Evolutionary conservation across 805 yeast species (phyloP).

Genomic region (Pichia insulana): DNA sequence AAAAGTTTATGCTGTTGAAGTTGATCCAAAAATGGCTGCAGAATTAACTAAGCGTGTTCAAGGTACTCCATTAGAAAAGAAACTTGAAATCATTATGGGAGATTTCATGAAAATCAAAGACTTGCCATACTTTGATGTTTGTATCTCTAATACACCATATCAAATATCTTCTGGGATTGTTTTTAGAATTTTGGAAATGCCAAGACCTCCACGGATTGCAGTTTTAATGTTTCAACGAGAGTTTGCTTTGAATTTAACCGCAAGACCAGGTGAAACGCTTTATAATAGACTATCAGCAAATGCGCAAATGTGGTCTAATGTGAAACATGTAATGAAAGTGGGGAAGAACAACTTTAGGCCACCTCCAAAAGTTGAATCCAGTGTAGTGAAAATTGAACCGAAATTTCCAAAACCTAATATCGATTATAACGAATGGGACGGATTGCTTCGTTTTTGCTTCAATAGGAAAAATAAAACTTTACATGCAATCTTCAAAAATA

Average conservation of each 20-base stretch:
- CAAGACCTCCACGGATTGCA: constrained; percentile 89
- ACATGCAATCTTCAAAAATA: constrained; percentile 84
- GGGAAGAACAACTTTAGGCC: constrained; percentile 96
- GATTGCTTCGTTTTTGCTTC: constrained; percentile 81
- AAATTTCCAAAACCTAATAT: constrained; percentile 90
- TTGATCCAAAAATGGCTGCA: constrained; percentile 99
- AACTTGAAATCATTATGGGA: constrained; percentile 84
- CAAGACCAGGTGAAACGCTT: constrained; percentile 92
- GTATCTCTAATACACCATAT: constrained; percentile 95
- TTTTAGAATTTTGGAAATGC: constrained; percentile 82
- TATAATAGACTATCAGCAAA: constrained; percentile 93
- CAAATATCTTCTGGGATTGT: constrained; percentile 96
- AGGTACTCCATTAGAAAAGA: constrained; percentile 90
- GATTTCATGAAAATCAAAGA: constrained; percentile 90
- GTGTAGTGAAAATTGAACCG: constrained; percentile 89
- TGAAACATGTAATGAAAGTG: constrained; percentile 96
- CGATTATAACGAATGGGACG: constrained; percentile 96
- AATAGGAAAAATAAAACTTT: constrained; percentile 91
- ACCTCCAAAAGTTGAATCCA: constrained; percentile 96
- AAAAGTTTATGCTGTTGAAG: constrained; percentile 92
- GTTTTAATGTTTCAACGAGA: constrained; percentile 97
- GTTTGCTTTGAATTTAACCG: constrained; percentile 85
- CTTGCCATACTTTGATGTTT: constrained; percentile 87
- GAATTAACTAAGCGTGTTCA: constrained; percentile 95
- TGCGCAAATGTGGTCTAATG: constrained; percentile 99